phyloP scores from a whole-genome alignment of 2,329 filamentous ascomycete genomes.

The Nemania sp. region DNA sequence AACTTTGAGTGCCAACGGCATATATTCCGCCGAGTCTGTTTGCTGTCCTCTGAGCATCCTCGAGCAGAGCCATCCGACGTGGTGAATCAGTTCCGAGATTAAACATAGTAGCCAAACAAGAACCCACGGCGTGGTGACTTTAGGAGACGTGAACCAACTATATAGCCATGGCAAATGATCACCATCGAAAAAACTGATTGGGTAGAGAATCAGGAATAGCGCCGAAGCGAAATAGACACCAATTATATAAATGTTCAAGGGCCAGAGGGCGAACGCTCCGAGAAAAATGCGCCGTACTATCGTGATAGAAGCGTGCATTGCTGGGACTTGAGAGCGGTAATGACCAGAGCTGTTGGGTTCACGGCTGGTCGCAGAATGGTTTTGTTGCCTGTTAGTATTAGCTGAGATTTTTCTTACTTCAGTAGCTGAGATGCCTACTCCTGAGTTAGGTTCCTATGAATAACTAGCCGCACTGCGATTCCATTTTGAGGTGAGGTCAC shows the following conservation, averaged over 20 bases:
- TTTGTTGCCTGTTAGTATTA: slow-evolving; percentile 12
- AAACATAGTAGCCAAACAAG: slow-evolving; percentile 4
- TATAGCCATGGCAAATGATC: slow-evolving; percentile 8
- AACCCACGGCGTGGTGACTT: not conserved
- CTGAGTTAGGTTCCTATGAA: slow-evolving; percentile 2
- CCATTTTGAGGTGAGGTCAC: slow-evolving; percentile 4
- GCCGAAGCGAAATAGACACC: not conserved
- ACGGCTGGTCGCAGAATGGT: slow-evolving; percentile 6
- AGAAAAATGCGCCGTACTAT: slow-evolving; percentile 5
- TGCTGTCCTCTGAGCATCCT: slow-evolving; percentile 11
- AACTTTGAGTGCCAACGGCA: slow-evolving; percentile 4
- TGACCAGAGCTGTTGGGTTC: slow-evolving; percentile 9
- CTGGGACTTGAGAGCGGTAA: slow-evolving; percentile 5
- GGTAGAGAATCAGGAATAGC: slow-evolving; percentile 8
- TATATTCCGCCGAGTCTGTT: slow-evolving; percentile 1
- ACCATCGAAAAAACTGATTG: slow-evolving; percentile 8
- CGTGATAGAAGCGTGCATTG: slow-evolving; percentile 5
- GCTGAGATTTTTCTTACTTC: slow-evolving; percentile 1
- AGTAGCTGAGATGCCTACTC: slow-evolving; percentile 7
- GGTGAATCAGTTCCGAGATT: slow-evolving; percentile 2
- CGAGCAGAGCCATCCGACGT: slow-evolving; percentile 11
- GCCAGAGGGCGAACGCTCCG: slow-evolving; percentile 8
- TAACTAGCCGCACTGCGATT: slow-evolving; percentile 4
- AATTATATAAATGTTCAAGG: slow-evolving; percentile 7
- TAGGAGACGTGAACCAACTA: slow-evolving; percentile 8